Percentiles rank a stretch among this genome's conserved stretches.
These are phyloP conservation scores for Yamadazyma diospyri DNA, from an alignment of 1,139 yeast genomes.

Conservation along the genomic window DNA sequence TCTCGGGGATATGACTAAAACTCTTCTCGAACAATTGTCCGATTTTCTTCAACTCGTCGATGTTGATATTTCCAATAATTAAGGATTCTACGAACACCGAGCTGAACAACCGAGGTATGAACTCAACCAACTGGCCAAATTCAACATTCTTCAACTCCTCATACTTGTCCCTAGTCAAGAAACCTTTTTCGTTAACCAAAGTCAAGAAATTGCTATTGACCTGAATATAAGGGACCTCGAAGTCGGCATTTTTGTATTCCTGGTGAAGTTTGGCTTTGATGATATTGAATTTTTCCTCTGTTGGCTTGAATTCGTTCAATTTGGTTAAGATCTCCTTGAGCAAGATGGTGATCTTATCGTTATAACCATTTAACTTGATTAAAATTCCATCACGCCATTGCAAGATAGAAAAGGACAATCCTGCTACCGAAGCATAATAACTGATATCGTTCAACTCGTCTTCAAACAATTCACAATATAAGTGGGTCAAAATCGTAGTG, in stretches of 20 bases:
- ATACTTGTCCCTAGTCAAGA: constrained; percentile 61
- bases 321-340: constrained; percentile 57
- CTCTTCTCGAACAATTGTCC: constrained; percentile 18
- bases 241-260: constrained; percentile 68
- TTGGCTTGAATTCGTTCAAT: constrained; percentile 50
- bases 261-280: constrained; percentile 62
- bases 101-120: constrained; percentile 40
- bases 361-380: constrained; percentile 71
- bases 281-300: constrained; percentile 57
- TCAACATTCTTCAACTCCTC: constrained; percentile 42
- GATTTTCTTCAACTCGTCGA: constrained; percentile 22
- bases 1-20: constrained; percentile 24
- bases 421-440: constrained; percentile 84
- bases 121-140: constrained; percentile 45
- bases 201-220: constrained; percentile 59
- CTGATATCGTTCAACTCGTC: constrained; percentile 75
- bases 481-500: constrained; percentile 53
- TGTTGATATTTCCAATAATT: constrained; percentile 73
- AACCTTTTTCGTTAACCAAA: constrained; percentile 67
- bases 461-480: constrained; percentile 66
- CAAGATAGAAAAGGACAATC: constrained; percentile 56
- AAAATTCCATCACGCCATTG: constrained; percentile 70
- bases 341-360: constrained; percentile 69
- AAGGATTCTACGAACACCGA: constrained; percentile 65
- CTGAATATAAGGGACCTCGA: constrained; percentile 71